These are phyloP conservation scores for Friedmanniomyces simplex DNA, from an alignment of 495 filamentous ascomycete species.

Conservation along the genomic window DNA sequence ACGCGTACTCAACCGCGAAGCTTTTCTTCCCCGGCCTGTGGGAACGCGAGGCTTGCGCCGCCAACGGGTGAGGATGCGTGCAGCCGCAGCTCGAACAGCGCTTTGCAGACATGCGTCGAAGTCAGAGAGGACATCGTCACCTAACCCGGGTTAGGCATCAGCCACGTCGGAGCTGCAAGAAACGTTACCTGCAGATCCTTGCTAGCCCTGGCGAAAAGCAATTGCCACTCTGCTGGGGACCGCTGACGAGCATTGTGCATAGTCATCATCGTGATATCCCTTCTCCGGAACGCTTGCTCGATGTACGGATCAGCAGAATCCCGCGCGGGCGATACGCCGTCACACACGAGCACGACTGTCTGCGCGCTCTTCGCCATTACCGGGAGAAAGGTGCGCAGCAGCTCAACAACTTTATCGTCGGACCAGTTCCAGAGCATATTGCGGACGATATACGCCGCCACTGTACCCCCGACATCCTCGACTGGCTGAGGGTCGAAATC, in stretches of 20 bases:
- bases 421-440: neutral
- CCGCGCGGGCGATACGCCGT: neutral
- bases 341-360: neutral
- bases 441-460: neutral
- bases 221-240: neutral
- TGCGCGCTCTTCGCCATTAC: neutral
- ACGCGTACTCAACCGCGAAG: too few species aligned
- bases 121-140: neutral
- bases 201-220: neutral
- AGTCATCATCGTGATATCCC: neutral
- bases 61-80: too few species aligned
- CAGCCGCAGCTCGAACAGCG: neutral
- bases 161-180: neutral
- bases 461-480: neutral
- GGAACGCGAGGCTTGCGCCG: too few species aligned
- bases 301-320: neutral
- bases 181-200: neutral
- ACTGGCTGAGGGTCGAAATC: neutral
- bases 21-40: neutral
- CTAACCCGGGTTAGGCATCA: neutral
- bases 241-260: neutral
- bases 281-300: neutral
- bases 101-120: neutral
- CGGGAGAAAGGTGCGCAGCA: neutral
- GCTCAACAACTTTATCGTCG: neutral